phyloP scores from a whole-genome alignment of 768 basidiomycete genomes.

The Gelatoporia subvermispora region DNA sequence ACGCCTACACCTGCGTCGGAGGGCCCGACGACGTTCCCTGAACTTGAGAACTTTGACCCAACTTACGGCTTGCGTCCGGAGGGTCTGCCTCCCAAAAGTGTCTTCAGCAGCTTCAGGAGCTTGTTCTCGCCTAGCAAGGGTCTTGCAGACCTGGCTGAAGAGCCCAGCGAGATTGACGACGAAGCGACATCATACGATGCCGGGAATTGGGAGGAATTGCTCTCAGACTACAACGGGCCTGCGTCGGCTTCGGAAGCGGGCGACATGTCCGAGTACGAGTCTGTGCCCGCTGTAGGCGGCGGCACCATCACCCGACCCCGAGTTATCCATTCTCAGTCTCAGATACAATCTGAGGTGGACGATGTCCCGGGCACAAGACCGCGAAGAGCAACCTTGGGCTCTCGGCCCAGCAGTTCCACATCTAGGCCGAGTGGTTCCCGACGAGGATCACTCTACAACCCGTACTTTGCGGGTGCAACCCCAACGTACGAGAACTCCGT shows the following conservation, averaged over 20 bases:
- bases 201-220: slow-evolving; percentile 65
- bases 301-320: slow-evolving; percentile 83
- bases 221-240: slow-evolving; percentile 40
- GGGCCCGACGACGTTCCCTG: slow-evolving; percentile 39
- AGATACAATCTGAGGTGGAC: slow-evolving; percentile 48
- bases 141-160: slow-evolving; percentile 78
- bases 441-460: slow-evolving; percentile 14
- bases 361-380: slow-evolving; percentile 7
- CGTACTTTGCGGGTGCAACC: slow-evolving; percentile 19
- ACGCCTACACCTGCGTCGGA: slow-evolving; percentile 25
- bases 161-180: slow-evolving; percentile 39
- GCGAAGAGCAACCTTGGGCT: neutral
- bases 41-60: slow-evolving; percentile 88
- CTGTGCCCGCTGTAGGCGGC: slow-evolving; percentile 88
- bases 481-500: slow-evolving; percentile 12
- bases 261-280: slow-evolving; percentile 66
- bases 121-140: slow-evolving; percentile 62
- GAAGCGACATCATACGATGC: slow-evolving; percentile 54
- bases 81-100: slow-evolving; percentile 78
- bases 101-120: slow-evolving; percentile 73
- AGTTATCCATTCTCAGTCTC: slow-evolving; percentile 80
- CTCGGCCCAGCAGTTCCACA: neutral
- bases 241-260: slow-evolving; percentile 36
- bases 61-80: slow-evolving; percentile 95
- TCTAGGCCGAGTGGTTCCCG: neutral